Base-by-base conservation (phyloP, 352 stramenopile species). In the Halophytophthora batemanensis region DNA sequence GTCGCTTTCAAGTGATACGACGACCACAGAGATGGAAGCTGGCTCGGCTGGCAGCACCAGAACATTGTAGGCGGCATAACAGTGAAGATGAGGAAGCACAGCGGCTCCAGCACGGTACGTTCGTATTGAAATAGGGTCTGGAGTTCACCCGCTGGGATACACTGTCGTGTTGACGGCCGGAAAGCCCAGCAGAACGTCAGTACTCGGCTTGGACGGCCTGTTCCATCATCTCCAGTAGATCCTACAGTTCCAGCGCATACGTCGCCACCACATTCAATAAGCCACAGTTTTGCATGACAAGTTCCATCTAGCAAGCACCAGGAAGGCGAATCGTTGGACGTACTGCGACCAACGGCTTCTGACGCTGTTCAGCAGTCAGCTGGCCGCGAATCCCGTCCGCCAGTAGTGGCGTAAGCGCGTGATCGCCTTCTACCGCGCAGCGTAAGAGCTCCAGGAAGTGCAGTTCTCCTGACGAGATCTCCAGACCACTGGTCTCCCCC, bases 391-490 rank as follows among this genome's bases (percentile, higher is more conserved):
- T 84, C 3, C 72, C 74, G 6, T 83, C 53, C 0, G 64, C 63
- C 12, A 90, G 73, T 18, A 90, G 63, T 3, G 69, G 71, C 36
- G 79, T 88, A 21, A 93, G 63, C 13, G 83, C 68, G 28, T 83
- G 69, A 37, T 90, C 61, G 8, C 72, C 62, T 42, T 93, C 75
- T 14, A 89, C 65, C n/a, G 87, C 71, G 17, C 79, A 87, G 8
- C 74, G 69, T 41, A 90, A 69, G 2, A 90, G 47, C 23, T 88
- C 75, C 19, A 93, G 64, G 19, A 90, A 83, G 37, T 75, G 76
- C 13, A 87, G 56, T 36, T 90, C 79, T 13, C 70, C 64, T 3
- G 66, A 63, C 3, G 77, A 77, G 5, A 82, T 53, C 13, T 89
- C 75, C 15, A 64, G 49, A 0, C 69, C 73, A 8, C 61, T 85